Evolutionary conservation across 169 alveolate genomes (phyloP), one percentile per base, ranked within the genome.

Genomic region (Theileria equi): DNA sequence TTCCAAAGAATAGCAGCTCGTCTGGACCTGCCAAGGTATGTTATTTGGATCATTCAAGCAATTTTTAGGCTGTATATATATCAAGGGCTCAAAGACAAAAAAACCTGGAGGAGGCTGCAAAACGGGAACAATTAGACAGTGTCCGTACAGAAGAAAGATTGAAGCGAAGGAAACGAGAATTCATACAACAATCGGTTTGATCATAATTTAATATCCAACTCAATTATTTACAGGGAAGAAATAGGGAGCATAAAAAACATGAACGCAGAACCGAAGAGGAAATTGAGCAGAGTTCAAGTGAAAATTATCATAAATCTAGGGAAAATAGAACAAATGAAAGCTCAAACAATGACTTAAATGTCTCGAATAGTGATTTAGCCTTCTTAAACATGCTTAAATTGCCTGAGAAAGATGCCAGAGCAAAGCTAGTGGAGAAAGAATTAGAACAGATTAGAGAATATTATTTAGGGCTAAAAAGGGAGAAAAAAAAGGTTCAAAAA

Each of bases 381-480:
- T 48, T 71, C 57, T 62, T 43, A 38, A 55, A 74, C 44, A 11
- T 74, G 48, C 63, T 74, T 8, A 28, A 38, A 29, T 40, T 64
- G 40, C 84, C 84, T 5, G 55, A 62, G 16, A 29, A 36, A 2
- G 84, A 74, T 16, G 79, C 71, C 16, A 66, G 76, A 32, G 84
- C 73, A 5, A 62, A 49, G 17, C 40, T 67, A 31, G 89, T 81
- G 62, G 94, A 91, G 61, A 72, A 87, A 69, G 97, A 91, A 62
- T 62, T 90, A 17, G 94, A 90, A 62, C 88, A 80, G 47, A 93
- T 94, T 28, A 82, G 94, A 58, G 84, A 85, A 44, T 90, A 91
- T 45, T 93, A 93, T 65, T 77, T 94, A 52, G 98, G 98, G 8
- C 71, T 89, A 52, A 82, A 86, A 31, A 86, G 88, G 50, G 92